Evolutionary conservation across 2,329 filamentous ascomycete genomes (phyloP).

Genomic region (Raffaelea albimanens): DNA sequence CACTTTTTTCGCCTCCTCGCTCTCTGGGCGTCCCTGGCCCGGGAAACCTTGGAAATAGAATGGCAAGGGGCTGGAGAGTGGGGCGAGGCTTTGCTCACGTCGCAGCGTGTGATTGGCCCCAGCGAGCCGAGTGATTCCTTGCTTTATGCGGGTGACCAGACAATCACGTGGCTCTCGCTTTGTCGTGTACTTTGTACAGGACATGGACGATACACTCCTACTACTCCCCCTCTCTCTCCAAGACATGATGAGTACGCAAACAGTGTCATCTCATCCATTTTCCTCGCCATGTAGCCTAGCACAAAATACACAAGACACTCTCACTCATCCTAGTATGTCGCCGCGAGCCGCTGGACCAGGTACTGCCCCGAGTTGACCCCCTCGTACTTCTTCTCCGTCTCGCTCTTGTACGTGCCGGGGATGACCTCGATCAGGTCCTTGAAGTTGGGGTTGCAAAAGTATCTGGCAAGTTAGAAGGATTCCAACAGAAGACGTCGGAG

Average conservation of each 20-base stretch:
- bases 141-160: background rate
- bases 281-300: too few species aligned
- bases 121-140: background rate
- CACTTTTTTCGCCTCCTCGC: background rate
- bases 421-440: slow-evolving; percentile 68
- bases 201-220: too few species aligned
- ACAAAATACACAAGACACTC: too few species aligned
- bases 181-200: too few species aligned
- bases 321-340: slow-evolving; percentile 48
- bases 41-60: too few species aligned
- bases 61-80: background rate
- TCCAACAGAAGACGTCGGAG: background rate
- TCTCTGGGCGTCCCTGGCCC: too few species aligned
- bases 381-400: slow-evolving; percentile 67
- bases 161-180: too few species aligned
- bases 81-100: background rate
- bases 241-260: too few species aligned
- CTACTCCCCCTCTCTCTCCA: too few species aligned
- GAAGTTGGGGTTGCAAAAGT: slow-evolving; percentile 85
- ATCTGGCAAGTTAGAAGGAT: too few species aligned
- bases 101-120: background rate
- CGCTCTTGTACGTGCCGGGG: slow-evolving; percentile 60
- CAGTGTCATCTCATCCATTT: too few species aligned
- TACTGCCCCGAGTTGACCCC: slow-evolving; percentile 75
- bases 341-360: slow-evolving; percentile 64